phyloP scores from a whole-genome alignment of 306 rosid species.

The Acacia confusa region DNA sequence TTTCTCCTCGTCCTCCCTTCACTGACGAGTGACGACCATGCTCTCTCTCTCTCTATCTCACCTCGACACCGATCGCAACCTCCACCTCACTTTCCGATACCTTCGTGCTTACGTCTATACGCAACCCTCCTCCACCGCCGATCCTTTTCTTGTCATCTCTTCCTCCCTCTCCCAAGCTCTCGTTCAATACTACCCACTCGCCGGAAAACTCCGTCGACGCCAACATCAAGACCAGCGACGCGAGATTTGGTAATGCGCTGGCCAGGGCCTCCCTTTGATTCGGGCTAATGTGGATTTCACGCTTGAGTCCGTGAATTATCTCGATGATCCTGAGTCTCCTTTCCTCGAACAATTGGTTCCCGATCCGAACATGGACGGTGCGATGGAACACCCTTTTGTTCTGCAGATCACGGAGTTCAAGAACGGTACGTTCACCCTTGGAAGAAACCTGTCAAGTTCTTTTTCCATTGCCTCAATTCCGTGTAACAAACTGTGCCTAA shows the following conservation, averaged over 20 bases:
- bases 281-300: conserved; percentile 52
- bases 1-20: conserved; percentile 56
- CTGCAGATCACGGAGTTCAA: conserved; percentile 66
- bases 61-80: conserved; percentile 81
- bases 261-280: conserved; percentile 58
- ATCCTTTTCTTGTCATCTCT: conserved; percentile 58
- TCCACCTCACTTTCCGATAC: conserved; percentile 74
- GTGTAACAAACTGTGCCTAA: too few species aligned
- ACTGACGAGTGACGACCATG: conserved; percentile 43
- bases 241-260: conserved; percentile 51
- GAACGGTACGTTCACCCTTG: conserved; percentile 81
- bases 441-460: too few species aligned
- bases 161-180: conserved; percentile 66
- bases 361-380: conserved; percentile 50
- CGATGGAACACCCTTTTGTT: conserved; percentile 56
- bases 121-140: conserved; percentile 25
- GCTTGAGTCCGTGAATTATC: conserved; percentile 53
- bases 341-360: conserved; percentile 68
- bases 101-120: conserved; percentile 61
- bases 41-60: conserved; percentile 72
- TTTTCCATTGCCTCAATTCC: too few species aligned
- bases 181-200: conserved; percentile 65
- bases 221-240: conserved; percentile 39
- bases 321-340: conserved; percentile 49
- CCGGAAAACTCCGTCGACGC: conserved; percentile 57